Percentiles rank a stretch among this genome's conserved stretches.
These are phyloP conservation scores for Aspergillus aculeatinus DNA, from an alignment of 2,329 filamentous ascomycete species.

Conservation along the genomic window DNA sequence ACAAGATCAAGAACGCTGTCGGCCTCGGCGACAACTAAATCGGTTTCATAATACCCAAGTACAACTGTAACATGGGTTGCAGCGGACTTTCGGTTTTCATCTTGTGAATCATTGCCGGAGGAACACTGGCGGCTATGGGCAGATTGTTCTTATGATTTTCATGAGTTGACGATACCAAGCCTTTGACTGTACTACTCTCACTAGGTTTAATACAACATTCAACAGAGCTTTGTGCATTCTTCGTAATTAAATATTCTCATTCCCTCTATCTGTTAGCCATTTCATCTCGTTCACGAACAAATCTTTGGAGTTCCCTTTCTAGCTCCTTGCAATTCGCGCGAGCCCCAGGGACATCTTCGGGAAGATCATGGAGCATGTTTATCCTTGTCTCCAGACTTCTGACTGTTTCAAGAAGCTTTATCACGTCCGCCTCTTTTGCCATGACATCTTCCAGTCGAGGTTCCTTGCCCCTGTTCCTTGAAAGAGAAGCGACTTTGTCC, in stretches of 20 bases:
- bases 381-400: slow-evolving; percentile 66
- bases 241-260: neutral
- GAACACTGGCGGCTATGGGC: neutral
- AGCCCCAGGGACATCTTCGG: slow-evolving; percentile 68
- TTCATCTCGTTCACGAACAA: slow-evolving; percentile 65
- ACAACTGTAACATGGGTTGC: neutral
- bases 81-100: neutral
- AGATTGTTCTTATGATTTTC: slow-evolving; percentile 14
- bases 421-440: slow-evolving; percentile 58
- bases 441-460: slow-evolving; percentile 53
- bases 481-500: slow-evolving; percentile 51
- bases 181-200: slow-evolving; percentile 12
- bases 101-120: neutral
- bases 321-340: slow-evolving; percentile 68
- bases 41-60: neutral
- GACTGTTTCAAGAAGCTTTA: slow-evolving; percentile 60
- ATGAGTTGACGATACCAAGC: slow-evolving; percentile 29
- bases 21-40: slow-evolving; percentile 37
- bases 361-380: slow-evolving; percentile 67
- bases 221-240: neutral
- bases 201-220: slow-evolving; percentile 10
- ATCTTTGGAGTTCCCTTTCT: slow-evolving; percentile 60
- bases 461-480: slow-evolving; percentile 30
- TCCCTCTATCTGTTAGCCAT: slow-evolving; percentile 68
- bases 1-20: slow-evolving; percentile 47